Conservation (phyloP, 2,329 filamentous ascomycete species). For the Sporothrix variecibatus region DNA sequence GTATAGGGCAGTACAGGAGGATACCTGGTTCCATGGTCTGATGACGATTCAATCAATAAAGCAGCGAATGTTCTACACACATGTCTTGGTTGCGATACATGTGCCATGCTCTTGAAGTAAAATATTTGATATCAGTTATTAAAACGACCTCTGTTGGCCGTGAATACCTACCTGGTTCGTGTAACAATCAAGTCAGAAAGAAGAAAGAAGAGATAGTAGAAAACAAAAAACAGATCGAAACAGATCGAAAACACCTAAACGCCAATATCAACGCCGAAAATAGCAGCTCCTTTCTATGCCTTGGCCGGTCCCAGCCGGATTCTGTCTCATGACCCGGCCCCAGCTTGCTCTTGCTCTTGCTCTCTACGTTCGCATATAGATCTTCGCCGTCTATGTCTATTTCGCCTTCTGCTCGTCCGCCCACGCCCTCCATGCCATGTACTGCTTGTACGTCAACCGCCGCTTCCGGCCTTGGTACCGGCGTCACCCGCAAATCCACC, state of each 20-base stretch:
- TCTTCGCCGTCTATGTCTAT: background rate
- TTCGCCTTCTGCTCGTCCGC: constrained; percentile 32
- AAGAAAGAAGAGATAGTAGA: background rate
- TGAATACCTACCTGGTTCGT: background rate
- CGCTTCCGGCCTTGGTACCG: constrained; percentile 86
- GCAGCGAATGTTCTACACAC: background rate
- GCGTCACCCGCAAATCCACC: constrained; percentile 74
- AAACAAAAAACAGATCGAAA: background rate
- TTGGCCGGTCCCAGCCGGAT: background rate
- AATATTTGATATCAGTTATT: background rate
- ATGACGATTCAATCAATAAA: background rate
- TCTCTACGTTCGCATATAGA: background rate
- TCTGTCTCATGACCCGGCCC: background rate
- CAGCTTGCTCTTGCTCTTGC: background rate
- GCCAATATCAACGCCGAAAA: background rate
- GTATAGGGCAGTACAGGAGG: background rate
- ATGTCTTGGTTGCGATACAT: background rate
- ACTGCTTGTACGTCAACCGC: constrained; percentile 70
- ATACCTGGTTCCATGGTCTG: background rate
- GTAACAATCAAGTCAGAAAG: background rate
- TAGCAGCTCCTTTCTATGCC: background rate
- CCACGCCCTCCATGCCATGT: constrained; percentile 79
- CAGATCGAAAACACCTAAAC: background rate
- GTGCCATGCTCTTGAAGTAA: background rate
- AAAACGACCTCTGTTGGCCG: background rate